Percentiles rank a stretch among this genome's conserved stretches.
Conservation (phyloP, 768 basidiomycete genomes). For the Lentinula detonsa region DNA sequence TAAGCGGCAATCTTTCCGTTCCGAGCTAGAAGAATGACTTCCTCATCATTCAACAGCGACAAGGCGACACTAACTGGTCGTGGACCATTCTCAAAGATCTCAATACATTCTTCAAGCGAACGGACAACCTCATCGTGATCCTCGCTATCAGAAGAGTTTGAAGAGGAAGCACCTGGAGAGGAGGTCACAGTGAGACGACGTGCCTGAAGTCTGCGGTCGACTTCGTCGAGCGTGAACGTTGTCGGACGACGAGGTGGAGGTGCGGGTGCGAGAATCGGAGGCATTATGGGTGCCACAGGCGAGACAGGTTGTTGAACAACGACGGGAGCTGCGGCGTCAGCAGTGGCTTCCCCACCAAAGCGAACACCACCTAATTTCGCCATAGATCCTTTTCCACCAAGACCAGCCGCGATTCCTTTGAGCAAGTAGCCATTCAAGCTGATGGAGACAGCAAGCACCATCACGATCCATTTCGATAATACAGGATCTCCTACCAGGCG, state of each 20-base stretch:
- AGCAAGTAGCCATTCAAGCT: constrained; percentile 90
- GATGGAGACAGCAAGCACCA: constrained; percentile 79
- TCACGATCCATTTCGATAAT: constrained; percentile 91
- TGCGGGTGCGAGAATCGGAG: constrained; percentile 9
- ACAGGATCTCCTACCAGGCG: constrained; percentile 90
- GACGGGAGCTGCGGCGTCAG: neutral
- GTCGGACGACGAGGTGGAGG: constrained; percentile 12
- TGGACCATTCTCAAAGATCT: constrained; percentile 73
- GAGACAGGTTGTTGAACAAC: neutral
- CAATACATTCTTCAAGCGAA: constrained; percentile 70
- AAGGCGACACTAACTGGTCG: constrained; percentile 52
- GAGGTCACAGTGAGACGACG: constrained; percentile 14
- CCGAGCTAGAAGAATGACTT: constrained; percentile 82
- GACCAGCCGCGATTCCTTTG: constrained; percentile 71
- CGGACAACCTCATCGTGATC: constrained; percentile 24
- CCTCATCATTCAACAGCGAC: constrained; percentile 78
- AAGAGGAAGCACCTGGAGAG: constrained; percentile 3
- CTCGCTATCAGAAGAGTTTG: neutral
- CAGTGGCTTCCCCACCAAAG: constrained; percentile 14
- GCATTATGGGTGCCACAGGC: constrained; percentile 7
- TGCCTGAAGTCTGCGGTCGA: constrained; percentile 44
- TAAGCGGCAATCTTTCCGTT: constrained; percentile 94
- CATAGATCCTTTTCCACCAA: constrained; percentile 18
- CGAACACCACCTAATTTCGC: constrained; percentile 17
- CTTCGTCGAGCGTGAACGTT: constrained; percentile 50